These are phyloP conservation scores for Amanita rimosa DNA, from an alignment of 768 basidiomycete species.

Conservation along the genomic window DNA sequence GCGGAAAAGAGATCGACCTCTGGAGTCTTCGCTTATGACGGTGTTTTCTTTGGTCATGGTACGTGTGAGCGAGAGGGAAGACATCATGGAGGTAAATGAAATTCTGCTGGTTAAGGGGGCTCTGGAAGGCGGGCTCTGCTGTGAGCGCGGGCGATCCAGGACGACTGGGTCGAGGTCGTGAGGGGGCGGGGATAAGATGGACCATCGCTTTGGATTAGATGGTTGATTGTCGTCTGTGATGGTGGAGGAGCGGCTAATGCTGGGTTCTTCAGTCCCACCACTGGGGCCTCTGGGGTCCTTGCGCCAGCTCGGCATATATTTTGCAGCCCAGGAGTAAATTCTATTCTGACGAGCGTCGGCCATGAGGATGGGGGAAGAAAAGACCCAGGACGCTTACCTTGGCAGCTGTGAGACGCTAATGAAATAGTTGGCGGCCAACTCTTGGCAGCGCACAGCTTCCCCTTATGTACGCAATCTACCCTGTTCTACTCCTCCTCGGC, in stretches of 20 bases:
- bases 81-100: conserved; percentile 62
- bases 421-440: too few relatives aligned
- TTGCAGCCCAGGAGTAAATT: conserved; percentile 24
- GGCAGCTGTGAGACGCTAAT: background rate
- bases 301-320: conserved; percentile 20
- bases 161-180: conserved; percentile 29
- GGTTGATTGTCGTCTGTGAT: conserved; percentile 17
- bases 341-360: conserved; percentile 14
- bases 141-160: conserved; percentile 33
- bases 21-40: conserved; percentile 24
- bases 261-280: conserved; percentile 1
- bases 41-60: conserved; percentile 31
- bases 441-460: background rate
- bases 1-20: conserved; percentile 42
- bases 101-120: conserved; percentile 46
- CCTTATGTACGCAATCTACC: background rate
- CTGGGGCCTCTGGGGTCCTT: background rate
- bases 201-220: conserved; percentile 22
- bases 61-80: conserved; percentile 52
- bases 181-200: conserved; percentile 21
- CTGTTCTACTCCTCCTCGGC: background rate
- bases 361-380: conserved; percentile 10
- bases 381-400: conserved; percentile 4
- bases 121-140: conserved; percentile 21
- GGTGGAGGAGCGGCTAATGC: conserved; percentile 9